These are phyloP conservation scores for Clarireedia hainanense DNA, from an alignment of 2,329 filamentous ascomycete species.

Conservation along the genomic window DNA sequence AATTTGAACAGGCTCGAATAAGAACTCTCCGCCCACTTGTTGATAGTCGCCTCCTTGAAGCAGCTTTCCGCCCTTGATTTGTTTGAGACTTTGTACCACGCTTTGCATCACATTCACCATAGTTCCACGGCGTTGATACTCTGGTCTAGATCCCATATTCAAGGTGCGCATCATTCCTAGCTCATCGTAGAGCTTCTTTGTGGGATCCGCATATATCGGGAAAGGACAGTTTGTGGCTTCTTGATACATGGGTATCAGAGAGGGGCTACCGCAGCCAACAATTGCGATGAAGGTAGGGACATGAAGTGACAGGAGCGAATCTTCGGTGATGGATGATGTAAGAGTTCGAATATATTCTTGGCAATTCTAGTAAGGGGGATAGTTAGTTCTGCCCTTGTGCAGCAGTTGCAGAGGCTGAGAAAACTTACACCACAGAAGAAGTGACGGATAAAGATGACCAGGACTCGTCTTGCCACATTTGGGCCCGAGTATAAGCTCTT, in stretches of 20 bases:
- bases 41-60: constrained; percentile 43
- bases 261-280: constrained; percentile 47
- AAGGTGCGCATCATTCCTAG: constrained; percentile 46
- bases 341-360: constrained; percentile 30
- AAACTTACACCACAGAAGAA: constrained; percentile 32
- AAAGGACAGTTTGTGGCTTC: constrained; percentile 41
- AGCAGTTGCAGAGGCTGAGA: not conserved
- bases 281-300: constrained; percentile 36
- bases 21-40: constrained; percentile 40
- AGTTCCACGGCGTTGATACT: constrained; percentile 39
- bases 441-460: constrained; percentile 32
- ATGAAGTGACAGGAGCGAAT: constrained; percentile 26
- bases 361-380: constrained; percentile 24
- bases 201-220: constrained; percentile 50
- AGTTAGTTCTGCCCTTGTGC: not conserved
- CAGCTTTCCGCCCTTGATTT: constrained; percentile 32
- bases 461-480: constrained; percentile 26
- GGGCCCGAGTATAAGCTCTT: constrained; percentile 29
- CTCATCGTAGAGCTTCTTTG: constrained; percentile 42
- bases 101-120: constrained; percentile 31
- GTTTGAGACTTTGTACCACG: constrained; percentile 38
- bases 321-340: constrained; percentile 22
- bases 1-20: constrained; percentile 28
- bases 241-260: constrained; percentile 46
- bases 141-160: constrained; percentile 38